These are phyloP conservation scores for Candida tammaniensis DNA, from an alignment of 805 yeast species.

Conservation along the genomic window DNA sequence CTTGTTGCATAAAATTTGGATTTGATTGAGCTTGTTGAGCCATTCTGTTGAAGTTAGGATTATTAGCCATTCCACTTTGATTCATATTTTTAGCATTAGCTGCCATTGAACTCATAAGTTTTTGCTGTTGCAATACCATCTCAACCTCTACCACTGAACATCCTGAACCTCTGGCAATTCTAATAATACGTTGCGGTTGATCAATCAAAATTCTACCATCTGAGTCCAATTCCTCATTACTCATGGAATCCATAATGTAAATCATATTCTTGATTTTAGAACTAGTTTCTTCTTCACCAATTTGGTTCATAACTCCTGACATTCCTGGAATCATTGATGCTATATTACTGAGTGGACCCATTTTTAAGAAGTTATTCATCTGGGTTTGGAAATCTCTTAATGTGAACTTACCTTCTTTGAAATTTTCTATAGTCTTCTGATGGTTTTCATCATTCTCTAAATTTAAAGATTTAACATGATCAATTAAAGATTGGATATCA, in stretches of 20 bases:
- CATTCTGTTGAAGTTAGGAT: slow-evolving; percentile 48
- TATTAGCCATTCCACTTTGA: slow-evolving; percentile 16
- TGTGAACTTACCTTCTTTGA: slow-evolving; percentile 93
- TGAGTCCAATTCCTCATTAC: slow-evolving; percentile 81
- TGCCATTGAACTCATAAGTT: slow-evolving; percentile 94
- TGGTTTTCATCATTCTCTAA: slow-evolving; percentile 66
- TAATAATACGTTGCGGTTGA: slow-evolving; percentile 79
- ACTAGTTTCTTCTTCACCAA: slow-evolving; percentile 92
- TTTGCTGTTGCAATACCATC: slow-evolving; percentile 84
- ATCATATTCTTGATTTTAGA: slow-evolving; percentile 82
- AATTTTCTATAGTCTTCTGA: slow-evolving; percentile 84
- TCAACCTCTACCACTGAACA: slow-evolving; percentile 91
- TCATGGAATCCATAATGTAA: slow-evolving; percentile 94
- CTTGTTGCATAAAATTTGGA: slow-evolving; percentile 55
- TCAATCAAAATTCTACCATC: slow-evolving; percentile 80
- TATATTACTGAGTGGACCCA: slow-evolving; percentile 94
- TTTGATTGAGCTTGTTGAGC: slow-evolving; percentile 54
- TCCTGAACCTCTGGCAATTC: slow-evolving; percentile 95
- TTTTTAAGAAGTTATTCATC: slow-evolving; percentile 90
- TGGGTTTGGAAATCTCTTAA: slow-evolving; percentile 89
- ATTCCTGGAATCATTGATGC: slow-evolving; percentile 95
- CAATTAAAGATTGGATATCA: slow-evolving; percentile 90
- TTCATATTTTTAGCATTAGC: slow-evolving; percentile 42
- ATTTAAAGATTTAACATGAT: slow-evolving; percentile 84
- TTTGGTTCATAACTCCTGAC: slow-evolving; percentile 76